These are phyloP conservation scores for Fusarium hostae DNA, from an alignment of 2,329 filamentous ascomycete species.

Conservation along the genomic window DNA sequence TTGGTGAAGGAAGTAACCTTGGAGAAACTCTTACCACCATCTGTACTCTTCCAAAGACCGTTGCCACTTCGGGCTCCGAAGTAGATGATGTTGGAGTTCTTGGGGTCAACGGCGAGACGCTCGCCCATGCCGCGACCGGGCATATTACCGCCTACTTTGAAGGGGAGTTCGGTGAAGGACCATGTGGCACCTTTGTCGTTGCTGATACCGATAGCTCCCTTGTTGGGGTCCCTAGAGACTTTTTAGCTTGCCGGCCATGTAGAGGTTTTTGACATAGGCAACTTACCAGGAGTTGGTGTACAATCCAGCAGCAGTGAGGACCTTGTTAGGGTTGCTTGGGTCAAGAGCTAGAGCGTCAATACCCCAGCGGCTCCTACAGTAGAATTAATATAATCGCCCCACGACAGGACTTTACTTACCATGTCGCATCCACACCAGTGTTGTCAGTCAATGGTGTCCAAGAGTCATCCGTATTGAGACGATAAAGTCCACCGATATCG, in stretches of 20 bases:
- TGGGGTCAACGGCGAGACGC: constrained; percentile 67
- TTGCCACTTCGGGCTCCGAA: constrained; percentile 69
- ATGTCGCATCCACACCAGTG: constrained; percentile 19
- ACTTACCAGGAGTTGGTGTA: constrained; percentile 65
- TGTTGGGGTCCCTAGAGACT: constrained; percentile 59
- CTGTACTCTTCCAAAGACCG: constrained; percentile 67
- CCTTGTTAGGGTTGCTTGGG: constrained; percentile 60
- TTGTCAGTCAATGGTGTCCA: constrained; percentile 32
- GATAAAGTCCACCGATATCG: constrained; percentile 35
- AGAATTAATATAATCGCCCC: background rate
- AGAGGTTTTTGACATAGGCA: accelerated
- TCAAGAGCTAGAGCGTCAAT: constrained; percentile 67
- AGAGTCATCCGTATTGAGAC: constrained; percentile 34
- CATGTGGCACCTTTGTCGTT: constrained; percentile 65
- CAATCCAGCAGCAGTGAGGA: constrained; percentile 66
- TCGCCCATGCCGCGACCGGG: constrained; percentile 69
- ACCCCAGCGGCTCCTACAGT: constrained; percentile 63
- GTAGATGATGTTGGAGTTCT: constrained; percentile 66
- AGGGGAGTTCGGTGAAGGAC: constrained; percentile 60
- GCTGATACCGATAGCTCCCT: constrained; percentile 65
- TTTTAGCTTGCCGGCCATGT: accelerated
- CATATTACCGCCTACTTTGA: constrained; percentile 72
- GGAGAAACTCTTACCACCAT: constrained; percentile 64
- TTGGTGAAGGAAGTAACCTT: constrained; percentile 64
- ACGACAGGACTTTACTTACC: background rate